Percentiles rank a stretch among this genome's conserved stretches.
These are phyloP conservation scores for Begonia masoniana DNA, from an alignment of 306 rosid genomes.

Conservation along the genomic window DNA sequence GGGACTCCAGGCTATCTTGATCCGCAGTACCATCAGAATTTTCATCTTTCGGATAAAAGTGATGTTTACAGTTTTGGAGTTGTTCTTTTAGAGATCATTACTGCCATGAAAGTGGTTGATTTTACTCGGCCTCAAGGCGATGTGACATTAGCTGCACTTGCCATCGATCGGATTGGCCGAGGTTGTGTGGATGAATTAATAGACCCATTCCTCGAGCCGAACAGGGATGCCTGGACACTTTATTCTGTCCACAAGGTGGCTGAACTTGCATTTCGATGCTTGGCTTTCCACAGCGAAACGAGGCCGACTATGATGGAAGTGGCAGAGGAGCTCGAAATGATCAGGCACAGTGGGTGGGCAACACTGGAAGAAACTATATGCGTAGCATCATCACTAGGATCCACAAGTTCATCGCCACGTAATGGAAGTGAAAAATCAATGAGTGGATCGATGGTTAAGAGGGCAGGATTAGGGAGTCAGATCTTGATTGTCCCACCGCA, in stretches of 20 bases:
- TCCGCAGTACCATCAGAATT: conserved; percentile 96
- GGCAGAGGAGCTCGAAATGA: conserved; percentile 74
- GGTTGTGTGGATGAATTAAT: conserved; percentile 70
- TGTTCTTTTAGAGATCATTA: conserved; percentile 83
- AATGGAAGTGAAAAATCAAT: conserved; percentile 44
- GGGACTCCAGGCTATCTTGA: conserved; percentile 98
- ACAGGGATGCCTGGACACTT: conserved; percentile 96
- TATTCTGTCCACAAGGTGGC: conserved; percentile 77
- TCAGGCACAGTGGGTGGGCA: conserved; percentile 71
- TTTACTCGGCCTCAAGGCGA: conserved; percentile 66
- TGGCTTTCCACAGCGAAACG: conserved; percentile 84
- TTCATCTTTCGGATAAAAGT: conserved; percentile 89
- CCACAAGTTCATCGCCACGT: conserved; percentile 45
- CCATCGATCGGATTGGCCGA: conserved; percentile 76
- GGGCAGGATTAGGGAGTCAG: conserved; percentile 33
- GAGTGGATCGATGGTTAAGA: conserved; percentile 18
- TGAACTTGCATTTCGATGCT: conserved; percentile 96
- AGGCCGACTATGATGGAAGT: conserved; percentile 95
- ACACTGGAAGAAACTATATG: conserved; percentile 57
- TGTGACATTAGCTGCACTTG: conserved; percentile 91
- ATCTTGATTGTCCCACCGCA: conserved; percentile 31
- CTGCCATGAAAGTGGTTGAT: conserved; percentile 90
- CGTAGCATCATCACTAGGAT: conserved; percentile 42
- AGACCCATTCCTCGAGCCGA: conserved; percentile 80
- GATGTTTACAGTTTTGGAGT: conserved; percentile 97